Base-by-base conservation (phyloP, 1,284 basidiomycete genomes). In the Heimioporus retisporus region DNA sequence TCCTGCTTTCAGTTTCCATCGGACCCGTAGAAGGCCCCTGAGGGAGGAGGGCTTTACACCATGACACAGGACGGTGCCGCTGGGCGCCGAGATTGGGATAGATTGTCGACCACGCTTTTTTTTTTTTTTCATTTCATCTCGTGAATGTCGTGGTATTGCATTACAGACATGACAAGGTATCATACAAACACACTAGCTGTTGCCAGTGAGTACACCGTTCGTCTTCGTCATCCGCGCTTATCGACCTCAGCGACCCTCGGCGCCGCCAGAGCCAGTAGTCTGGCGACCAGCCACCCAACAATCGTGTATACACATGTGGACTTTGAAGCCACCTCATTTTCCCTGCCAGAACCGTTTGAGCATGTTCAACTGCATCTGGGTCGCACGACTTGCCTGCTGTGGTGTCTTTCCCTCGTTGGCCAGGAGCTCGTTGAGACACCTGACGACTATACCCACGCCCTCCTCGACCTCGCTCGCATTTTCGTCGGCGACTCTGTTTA, bases 361-460 rank as follows among this genome's bases (percentile, higher is more conserved):
- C 31, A 42, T 31, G 23, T 19, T 51, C n/a, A 6, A n/a, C 28
- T 44, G 28, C 35, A 11, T 13, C 59, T 18, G 61, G 31, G 40
- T 51, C 19, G 4, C 40, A 56, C 42, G 42, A 65, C 76, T 73
- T 60, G 79, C 76, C 68, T 75, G 72, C 50, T 69, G 73, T 21
- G 64, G 54, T 25, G 56, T 68, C 55, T 69, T 75, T 63, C 79
- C 81, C 68, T 87, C 84, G 67, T 77, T 81, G 46, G 83, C 83
- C 78, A 90, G 86, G 69, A 92, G 76, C 65, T 91, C 89, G 78
- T 94, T 94, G 70, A 95, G 75, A 72, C 86, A 88, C 67, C 92
- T 83, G 5, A 88, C 88, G n/a, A 94, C 85, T 48, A 86, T 81
- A 13, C 92, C 93, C 7, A 90, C 90, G 1, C 86, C 91, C 66